phyloP scores from a whole-genome alignment of 768 basidiomycete genomes.

The Termitomyces sp. region DNA sequence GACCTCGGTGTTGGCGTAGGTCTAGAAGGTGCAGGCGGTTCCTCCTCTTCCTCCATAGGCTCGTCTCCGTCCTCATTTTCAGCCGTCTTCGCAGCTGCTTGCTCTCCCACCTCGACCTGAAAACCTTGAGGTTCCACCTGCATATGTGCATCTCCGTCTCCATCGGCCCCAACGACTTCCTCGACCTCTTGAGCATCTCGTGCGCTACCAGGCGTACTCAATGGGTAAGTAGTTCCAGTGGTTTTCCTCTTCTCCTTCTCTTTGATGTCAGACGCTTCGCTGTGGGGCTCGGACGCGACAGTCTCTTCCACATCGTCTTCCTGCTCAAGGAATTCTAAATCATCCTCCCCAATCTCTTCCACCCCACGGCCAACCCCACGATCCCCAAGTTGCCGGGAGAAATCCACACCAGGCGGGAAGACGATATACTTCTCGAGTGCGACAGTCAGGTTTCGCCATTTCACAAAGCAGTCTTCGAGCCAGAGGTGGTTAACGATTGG shows the following conservation, averaged over 20 bases:
- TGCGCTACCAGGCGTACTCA: constrained; percentile 27
- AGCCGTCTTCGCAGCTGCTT: neutral
- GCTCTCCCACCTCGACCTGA: neutral
- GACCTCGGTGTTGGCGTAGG: constrained; percentile 10
- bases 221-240: constrained; percentile 11
- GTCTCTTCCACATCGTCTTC: constrained; percentile 17
- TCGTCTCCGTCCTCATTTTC: constrained; percentile 2
- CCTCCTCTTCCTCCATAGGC: neutral
- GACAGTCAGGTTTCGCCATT: constrained; percentile 70
- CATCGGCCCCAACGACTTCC: constrained; percentile 14
- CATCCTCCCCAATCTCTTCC: constrained; percentile 23
- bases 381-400: constrained; percentile 41
- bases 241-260: constrained; percentile 1
- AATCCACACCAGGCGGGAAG: constrained; percentile 69
- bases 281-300: constrained; percentile 13
- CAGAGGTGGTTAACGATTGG: constrained; percentile 87
- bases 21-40: neutral
- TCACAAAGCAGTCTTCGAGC: constrained; percentile 86
- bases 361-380: constrained; percentile 31
- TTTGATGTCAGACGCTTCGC: constrained; percentile 1
- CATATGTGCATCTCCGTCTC: constrained; percentile 3
- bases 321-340: constrained; percentile 19
- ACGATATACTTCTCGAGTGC: constrained; percentile 63
- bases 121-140: constrained; percentile 1
- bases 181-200: constrained; percentile 26